phyloP scores from a whole-genome alignment of 371 early-diverging fungal genomes.

The Mortierella sp. region DNA sequence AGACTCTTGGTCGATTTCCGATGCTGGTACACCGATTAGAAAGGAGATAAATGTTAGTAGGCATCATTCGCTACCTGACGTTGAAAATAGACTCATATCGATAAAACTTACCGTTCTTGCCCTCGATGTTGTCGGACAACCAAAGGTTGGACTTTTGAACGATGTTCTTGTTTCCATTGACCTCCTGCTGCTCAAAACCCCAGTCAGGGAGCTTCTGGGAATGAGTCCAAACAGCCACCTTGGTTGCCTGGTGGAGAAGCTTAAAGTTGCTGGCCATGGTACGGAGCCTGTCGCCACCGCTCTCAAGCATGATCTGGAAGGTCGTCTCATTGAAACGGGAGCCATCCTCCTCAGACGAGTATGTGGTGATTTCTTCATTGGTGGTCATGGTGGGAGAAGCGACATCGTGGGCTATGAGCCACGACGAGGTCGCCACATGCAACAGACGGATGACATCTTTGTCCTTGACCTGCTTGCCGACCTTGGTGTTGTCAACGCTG shows the following conservation, averaged over 20 bases:
- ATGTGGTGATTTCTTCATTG: constrained; percentile 96
- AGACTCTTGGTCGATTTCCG: constrained; percentile 46
- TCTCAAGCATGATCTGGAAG: constrained; percentile 74
- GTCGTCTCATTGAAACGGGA: constrained; percentile 74
- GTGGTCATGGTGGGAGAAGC: constrained; percentile 96
- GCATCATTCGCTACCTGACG: not conserved
- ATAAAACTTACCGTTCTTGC: constrained; percentile 66
- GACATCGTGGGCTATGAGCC: constrained; percentile 96
- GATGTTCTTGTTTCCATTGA: constrained; percentile 96
- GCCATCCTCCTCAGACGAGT: constrained; percentile 61
- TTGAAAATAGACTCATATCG: no score
- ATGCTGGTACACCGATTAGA: not conserved
- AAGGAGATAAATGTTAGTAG: not conserved
- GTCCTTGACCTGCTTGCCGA: constrained; percentile 62
- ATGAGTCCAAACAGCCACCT: constrained; percentile 88
- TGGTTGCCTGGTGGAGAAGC: constrained; percentile 85
- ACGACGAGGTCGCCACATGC: constrained; percentile 70
- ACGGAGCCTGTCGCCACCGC: constrained; percentile 60
- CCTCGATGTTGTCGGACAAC: constrained; percentile 79
- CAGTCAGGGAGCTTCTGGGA: constrained; percentile 90
- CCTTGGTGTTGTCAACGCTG: constrained; percentile 62
- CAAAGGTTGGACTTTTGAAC: constrained; percentile 83
- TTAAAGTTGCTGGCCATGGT: constrained; percentile 76
- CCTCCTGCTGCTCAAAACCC: constrained; percentile 96
- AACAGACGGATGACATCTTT: constrained; percentile 73